Conservation (phyloP, 2,329 filamentous ascomycete genomes). For the Colletotrichum gloeosporioides region DNA sequence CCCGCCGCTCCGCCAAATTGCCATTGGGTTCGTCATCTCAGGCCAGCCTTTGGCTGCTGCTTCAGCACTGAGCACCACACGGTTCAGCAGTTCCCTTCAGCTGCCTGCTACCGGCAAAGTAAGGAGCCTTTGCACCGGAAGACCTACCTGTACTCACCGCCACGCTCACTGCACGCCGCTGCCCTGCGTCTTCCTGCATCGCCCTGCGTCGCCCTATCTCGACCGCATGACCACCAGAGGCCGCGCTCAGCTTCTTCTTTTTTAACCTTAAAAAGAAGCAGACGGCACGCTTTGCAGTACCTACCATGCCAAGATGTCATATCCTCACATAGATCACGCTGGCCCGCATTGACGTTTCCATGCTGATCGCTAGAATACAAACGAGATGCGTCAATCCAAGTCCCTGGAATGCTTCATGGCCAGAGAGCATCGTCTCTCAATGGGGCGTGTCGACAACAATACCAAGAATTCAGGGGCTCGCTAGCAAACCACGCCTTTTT, state of each 20-base stretch:
- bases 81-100: constrained; percentile 11
- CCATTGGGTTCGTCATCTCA: not conserved
- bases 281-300: not conserved
- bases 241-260: not conserved
- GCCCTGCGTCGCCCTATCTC: not conserved
- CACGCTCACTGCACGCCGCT: not conserved
- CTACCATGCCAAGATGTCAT: not conserved
- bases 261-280: not conserved
- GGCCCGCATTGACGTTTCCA: not conserved
- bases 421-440: not conserved
- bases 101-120: not conserved
- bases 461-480: constrained; percentile 2
- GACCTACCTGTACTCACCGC: not conserved
- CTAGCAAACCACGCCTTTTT: not conserved
- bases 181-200: not conserved
- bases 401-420: not conserved
- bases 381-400: not conserved
- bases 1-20: not conserved
- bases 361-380: not conserved
- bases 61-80: constrained; percentile 4
- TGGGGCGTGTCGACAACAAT: not conserved
- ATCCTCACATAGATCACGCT: not conserved
- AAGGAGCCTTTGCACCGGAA: not conserved
- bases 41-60: not conserved
- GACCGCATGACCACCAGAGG: not conserved